Evolutionary conservation across 2,329 filamentous ascomycete genomes (phyloP).

Genomic region (Incumbomyces delicatus): DNA sequence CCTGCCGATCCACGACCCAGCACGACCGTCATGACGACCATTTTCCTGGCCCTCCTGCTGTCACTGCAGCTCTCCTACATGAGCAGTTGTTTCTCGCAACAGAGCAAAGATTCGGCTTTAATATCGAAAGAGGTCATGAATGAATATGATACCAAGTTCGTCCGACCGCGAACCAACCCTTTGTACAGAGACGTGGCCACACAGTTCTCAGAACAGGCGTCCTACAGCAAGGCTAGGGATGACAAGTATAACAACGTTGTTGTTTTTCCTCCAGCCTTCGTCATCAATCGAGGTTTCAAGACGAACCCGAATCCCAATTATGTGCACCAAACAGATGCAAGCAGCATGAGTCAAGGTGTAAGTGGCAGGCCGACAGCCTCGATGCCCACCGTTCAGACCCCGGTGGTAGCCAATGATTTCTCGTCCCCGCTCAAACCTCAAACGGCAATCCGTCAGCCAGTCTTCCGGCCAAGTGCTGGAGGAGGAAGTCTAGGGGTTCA

Average conservation of each 20-base stretch:
- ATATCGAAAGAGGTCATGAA: conserved; percentile 87
- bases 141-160: conserved; percentile 93
- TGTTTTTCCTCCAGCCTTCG: conserved; percentile 50
- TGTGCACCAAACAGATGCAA: conserved; percentile 57
- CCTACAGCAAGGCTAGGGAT: conserved; percentile 29
- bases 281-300: conserved; percentile 65
- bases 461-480: conserved; percentile 38
- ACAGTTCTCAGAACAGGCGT: conserved; percentile 51
- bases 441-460: conserved; percentile 44
- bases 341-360: conserved; percentile 35
- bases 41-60: conserved; percentile 65
- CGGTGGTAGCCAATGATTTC: conserved; percentile 38
- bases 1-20: conserved; percentile 71
- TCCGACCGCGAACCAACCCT: conserved; percentile 79
- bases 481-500: conserved; percentile 75
- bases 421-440: conserved; percentile 34
- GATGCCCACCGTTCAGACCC: conserved; percentile 33
- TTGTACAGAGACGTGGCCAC: conserved; percentile 69
- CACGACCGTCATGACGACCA: conserved; percentile 70
- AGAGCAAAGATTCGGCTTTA: conserved; percentile 71
- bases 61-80: conserved; percentile 68
- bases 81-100: conserved; percentile 65
- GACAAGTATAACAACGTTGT: conserved; percentile 46
- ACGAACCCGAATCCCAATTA: conserved; percentile 80
- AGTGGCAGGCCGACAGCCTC: conserved; percentile 26